These are phyloP conservation scores for Taxillus chinensis DNA, from an alignment of 164 flowering plant species.

Conservation along the genomic window DNA sequence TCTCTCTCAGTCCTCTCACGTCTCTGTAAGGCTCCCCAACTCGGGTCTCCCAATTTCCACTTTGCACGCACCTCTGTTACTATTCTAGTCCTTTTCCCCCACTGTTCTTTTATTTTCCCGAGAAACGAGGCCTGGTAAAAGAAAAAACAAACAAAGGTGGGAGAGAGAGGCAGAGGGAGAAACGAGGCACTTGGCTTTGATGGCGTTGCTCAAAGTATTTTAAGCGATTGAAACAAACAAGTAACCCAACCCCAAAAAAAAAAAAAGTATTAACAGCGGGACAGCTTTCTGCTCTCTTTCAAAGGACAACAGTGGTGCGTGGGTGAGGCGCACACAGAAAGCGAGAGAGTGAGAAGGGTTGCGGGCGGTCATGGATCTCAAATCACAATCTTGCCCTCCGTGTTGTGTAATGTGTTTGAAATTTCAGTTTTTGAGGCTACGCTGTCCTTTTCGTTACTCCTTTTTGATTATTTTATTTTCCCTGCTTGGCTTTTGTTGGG, in stretches of 20 bases:
- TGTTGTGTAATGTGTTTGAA: neutral
- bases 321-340: neutral
- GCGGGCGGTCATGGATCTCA: neutral
- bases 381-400: constrained; percentile 5
- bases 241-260: neutral
- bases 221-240: neutral
- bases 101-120: constrained; percentile 14
- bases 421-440: neutral
- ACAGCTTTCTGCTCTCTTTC: neutral
- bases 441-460: neutral
- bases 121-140: constrained; percentile 8
- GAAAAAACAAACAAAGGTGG: constrained; percentile 2
- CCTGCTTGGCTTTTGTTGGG: neutral
- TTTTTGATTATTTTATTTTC: neutral
- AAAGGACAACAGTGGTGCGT: constrained; percentile 15
- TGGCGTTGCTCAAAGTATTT: neutral
- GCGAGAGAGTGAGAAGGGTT: constrained; percentile 4
- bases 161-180: constrained; percentile 2
- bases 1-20: constrained; percentile 3
- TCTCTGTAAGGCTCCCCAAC: too few relatives aligned
- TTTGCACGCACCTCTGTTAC: neutral
- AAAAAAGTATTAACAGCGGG: neutral
- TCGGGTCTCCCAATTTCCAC: too few relatives aligned
- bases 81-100: neutral
- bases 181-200: neutral